Conservation (phyloP, 768 basidiomycete species). For the Rhodosporidiobolus odoratus region DNA sequence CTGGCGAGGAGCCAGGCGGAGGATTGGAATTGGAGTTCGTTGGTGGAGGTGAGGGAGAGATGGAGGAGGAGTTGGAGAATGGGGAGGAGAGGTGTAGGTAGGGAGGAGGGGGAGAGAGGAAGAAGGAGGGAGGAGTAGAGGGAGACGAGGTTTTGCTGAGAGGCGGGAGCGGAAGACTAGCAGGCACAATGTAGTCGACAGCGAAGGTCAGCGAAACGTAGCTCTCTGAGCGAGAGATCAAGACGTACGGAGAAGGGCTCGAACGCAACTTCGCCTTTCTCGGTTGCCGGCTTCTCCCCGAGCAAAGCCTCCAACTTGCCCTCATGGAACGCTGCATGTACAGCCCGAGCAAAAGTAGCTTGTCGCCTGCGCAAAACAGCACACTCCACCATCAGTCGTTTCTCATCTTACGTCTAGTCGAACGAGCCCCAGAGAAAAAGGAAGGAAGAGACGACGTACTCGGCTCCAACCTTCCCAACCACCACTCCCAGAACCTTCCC, state of each 20-base stretch:
- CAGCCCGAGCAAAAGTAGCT: not conserved
- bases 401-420: too few relatives aligned
- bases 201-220: not conserved
- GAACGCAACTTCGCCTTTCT: constrained; percentile 4
- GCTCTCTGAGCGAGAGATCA: too few relatives aligned
- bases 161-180: not conserved
- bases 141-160: constrained; percentile 21
- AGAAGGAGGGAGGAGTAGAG: constrained; percentile 24
- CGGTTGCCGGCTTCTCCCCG: constrained; percentile 8
- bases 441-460: constrained; percentile 54
- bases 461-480: constrained; percentile 57
- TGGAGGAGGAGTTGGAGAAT: constrained; percentile 19
- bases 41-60: constrained; percentile 2
- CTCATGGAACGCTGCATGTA: constrained; percentile 17
- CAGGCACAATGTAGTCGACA: not conserved
- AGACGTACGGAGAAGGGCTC: constrained; percentile 20
- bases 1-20: not conserved
- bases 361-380: constrained; percentile 19
- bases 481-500: constrained; percentile 65
- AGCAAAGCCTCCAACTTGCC: constrained; percentile 5
- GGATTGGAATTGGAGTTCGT: constrained; percentile 20
- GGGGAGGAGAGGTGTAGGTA: not conserved
- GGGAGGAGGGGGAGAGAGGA: constrained; percentile 12
- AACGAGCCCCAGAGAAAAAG: not conserved
- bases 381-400: too few relatives aligned